A percentile compares a stretch with the other conserved stretches of the same genome.
These are phyloP conservation scores for Trichophyton benhamiae DNA, from an alignment of 2,329 filamentous ascomycete species.

Conservation along the genomic window DNA sequence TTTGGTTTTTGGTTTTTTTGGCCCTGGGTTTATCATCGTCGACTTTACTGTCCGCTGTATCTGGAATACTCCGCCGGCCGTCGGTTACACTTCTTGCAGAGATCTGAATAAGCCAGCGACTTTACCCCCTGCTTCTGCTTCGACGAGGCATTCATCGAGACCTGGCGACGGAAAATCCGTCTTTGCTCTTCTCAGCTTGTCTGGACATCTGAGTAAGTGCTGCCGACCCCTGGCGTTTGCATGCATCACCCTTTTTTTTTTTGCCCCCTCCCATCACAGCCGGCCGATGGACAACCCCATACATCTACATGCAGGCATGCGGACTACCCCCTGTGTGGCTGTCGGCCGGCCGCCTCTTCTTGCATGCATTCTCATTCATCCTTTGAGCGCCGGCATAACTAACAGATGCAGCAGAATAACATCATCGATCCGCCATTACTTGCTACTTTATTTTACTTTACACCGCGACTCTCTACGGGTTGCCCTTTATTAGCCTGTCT, in stretches of 20 bases:
- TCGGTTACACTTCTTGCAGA: conserved; percentile 4
- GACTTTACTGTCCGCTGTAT: background rate
- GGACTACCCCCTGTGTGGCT: background rate
- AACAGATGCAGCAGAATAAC: conserved; percentile 1
- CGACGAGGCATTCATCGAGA: background rate
- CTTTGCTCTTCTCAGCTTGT: background rate
- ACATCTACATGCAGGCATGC: background rate
- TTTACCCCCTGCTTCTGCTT: background rate
- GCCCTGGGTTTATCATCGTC: background rate
- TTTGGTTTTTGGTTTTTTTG: background rate
- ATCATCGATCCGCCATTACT: conserved; percentile 3
- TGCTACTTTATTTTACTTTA: background rate
- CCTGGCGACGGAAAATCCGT: background rate
- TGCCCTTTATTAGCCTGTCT: background rate
- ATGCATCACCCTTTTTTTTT: too few relatives aligned
- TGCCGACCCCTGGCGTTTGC: conserved; percentile 2
- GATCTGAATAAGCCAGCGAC: conserved; percentile 1
- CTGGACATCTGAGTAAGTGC: background rate
- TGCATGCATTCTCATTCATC: conserved; percentile 4
- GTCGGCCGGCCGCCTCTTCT: background rate
- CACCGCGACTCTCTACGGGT: conserved; percentile 3
- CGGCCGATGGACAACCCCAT: too few relatives aligned
- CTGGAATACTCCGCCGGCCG: conserved; percentile 5
- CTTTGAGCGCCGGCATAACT: conserved; percentile 4
- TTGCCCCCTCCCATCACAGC: background rate